Evolutionary conservation across 345 rosid species (phyloP).

Genomic region (Gossypium ekmanianum): DNA sequence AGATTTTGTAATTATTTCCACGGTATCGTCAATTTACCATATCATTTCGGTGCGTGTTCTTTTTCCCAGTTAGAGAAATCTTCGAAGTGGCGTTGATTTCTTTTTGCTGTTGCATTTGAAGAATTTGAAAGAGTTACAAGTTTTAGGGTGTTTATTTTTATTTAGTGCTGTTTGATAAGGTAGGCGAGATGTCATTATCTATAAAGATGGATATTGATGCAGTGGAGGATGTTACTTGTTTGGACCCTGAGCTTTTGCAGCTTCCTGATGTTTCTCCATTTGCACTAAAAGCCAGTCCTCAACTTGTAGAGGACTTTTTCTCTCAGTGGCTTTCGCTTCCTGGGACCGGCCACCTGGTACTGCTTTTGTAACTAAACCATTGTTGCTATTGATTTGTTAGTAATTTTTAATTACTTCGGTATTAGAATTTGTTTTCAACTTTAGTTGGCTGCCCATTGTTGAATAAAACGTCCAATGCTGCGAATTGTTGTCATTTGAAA

Average conservation of each 20-base stretch:
- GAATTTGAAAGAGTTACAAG: slow-evolving; percentile 4
- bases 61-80: background rate
- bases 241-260: slow-evolving; percentile 70
- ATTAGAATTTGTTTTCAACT: background rate
- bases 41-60: background rate
- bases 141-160: background rate
- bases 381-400: background rate
- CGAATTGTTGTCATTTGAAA: background rate
- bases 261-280: slow-evolving; percentile 61
- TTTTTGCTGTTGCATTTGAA: slow-evolving; percentile 4
- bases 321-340: slow-evolving; percentile 88
- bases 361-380: background rate
- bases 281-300: slow-evolving; percentile 46
- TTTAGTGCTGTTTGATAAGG: slow-evolving; percentile 12
- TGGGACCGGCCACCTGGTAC: slow-evolving; percentile 59
- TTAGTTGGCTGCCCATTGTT: background rate
- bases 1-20: background rate
- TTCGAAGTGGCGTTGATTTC: background rate
- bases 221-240: slow-evolving; percentile 33
- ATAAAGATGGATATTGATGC: slow-evolving; percentile 36
- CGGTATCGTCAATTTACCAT: background rate
- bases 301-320: slow-evolving; percentile 57
- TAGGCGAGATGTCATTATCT: background rate
- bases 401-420: background rate
- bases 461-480: background rate